Percentiles rank a stretch among this genome's conserved stretches.
Evolutionary conservation across 139 green algal genomes (phyloP).

Genomic region (Chlamydomonas incerta): DNA sequence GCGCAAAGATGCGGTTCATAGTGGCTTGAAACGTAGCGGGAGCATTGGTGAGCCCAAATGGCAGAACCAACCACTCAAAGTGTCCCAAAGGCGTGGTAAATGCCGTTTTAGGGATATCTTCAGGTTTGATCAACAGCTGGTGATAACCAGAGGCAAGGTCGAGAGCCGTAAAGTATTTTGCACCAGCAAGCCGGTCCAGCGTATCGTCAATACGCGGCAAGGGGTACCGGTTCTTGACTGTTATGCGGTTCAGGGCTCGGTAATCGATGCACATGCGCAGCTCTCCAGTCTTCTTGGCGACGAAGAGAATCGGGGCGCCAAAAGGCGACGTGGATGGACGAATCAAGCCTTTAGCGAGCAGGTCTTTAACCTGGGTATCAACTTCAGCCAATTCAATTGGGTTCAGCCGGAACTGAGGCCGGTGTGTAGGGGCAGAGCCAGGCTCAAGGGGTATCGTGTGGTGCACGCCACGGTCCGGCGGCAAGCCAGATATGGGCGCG

Average conservation of each 20-base stretch:
- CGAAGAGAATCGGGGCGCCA: conserved; percentile 21
- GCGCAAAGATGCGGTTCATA: conserved; percentile 61
- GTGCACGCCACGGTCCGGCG: conserved; percentile 11
- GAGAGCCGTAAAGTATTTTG: not conserved
- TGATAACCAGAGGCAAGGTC: conserved; percentile 27
- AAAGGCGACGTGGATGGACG: conserved; percentile 11
- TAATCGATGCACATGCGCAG: conserved; percentile 49
- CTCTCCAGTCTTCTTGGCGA: conserved; percentile 49
- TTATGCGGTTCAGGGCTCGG: conserved; percentile 38
- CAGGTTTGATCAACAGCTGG: not conserved
- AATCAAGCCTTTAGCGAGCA: conserved; percentile 25
- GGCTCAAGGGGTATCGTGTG: conserved; percentile 34
- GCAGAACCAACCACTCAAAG: conserved; percentile 56
- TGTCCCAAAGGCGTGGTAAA: conserved; percentile 50
- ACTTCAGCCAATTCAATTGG: not conserved
- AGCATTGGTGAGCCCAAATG: conserved; percentile 32
- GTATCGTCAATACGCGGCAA: conserved; percentile 40
- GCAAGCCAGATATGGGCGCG: not conserved
- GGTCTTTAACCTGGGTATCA: not conserved
- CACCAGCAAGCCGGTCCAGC: conserved; percentile 35
- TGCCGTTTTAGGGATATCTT: conserved; percentile 38
- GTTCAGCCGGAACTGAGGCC: conserved; percentile 13
- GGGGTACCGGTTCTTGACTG: conserved; percentile 43
- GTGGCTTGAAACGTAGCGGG: conserved; percentile 39
- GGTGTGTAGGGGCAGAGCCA: not conserved